Base-by-base conservation (phyloP, 805 yeast species). In the Danielozyma ontarioensis region DNA sequence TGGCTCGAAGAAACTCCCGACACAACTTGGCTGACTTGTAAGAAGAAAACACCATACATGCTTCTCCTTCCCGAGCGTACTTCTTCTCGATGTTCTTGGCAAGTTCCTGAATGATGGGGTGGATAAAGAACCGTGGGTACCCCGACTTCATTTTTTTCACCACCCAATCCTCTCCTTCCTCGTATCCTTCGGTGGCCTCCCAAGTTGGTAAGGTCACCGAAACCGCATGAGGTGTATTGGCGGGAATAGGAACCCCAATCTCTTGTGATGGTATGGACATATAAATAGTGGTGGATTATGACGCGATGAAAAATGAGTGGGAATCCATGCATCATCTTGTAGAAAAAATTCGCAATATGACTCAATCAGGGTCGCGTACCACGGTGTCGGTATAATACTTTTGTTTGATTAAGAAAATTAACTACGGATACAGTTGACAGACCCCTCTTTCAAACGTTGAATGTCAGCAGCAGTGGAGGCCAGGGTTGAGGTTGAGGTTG, bases 151-250 rank as follows among this genome's bases (percentile, higher is more conserved):
- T 83, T 53, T 78, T 76, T 29, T 66, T 60, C 13, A 81, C 80
- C 3, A 88, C 86, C 83, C 87, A 79, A 14, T 74, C 79, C 48
- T 84, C 80, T 13, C 96, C 95, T 56, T 85, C 93, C 54, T 88
- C 96, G 51, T 93, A 93, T 3, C 87, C 96, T 1, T 93, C 83
- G 3, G 83, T 86, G 28, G 95, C 87, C 31, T 77, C 83, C 98
- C 97, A 93, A 0, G 96, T 84, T 5, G 98, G 98, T 22, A 90
- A 69, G 2, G 95, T 84, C 29, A 90, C 97, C 10, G 96, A 85
- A 2, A 90, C 96, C 0, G 97, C 96, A 57, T 93, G 97, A 3
- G 82, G 79, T 0, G 94, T 82, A 54, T 86, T 80, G 39, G 84
- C 81, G 3, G 98, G 97, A 37, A 93, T 89, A 2, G 96, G 77